Conservation (phyloP, 2,329 filamentous ascomycete species). For the Colletotrichum nymphaeae region DNA sequence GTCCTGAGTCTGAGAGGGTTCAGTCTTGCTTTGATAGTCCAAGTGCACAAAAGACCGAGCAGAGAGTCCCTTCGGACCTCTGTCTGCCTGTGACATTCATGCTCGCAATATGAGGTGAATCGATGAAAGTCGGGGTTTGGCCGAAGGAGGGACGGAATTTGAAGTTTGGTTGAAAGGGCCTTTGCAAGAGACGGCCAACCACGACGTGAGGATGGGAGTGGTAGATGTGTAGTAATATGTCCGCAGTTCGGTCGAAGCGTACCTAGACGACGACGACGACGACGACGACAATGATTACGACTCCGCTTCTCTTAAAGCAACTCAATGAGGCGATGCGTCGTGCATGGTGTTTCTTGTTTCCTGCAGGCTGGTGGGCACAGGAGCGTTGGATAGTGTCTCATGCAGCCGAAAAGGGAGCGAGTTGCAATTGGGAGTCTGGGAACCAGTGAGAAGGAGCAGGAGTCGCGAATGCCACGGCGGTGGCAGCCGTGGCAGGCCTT, state of each 20-base stretch:
- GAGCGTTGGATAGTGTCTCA: background rate
- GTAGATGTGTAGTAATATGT: background rate
- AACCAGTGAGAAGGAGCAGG: background rate
- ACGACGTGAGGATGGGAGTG: background rate
- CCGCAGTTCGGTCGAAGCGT: background rate
- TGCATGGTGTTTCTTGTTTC: conserved; percentile 26
- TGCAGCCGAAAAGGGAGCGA: conserved; percentile 11
- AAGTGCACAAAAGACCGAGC: conserved; percentile 5
- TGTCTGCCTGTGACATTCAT: background rate
- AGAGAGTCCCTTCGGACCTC: background rate
- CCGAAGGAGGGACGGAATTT: conserved; percentile 21
- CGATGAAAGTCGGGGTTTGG: background rate
- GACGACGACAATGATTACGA: background rate
- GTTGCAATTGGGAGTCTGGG: background rate
- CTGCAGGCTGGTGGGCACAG: background rate
- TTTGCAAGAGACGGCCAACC: background rate
- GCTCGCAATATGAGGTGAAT: conserved; percentile 25
- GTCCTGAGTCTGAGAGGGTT: background rate
- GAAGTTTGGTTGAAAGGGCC: background rate
- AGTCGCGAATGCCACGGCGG: background rate
- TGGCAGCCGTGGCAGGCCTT: conserved; percentile 9
- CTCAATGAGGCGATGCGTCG: background rate
- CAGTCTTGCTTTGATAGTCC: background rate
- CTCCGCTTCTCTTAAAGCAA: background rate
- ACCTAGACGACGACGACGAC: background rate